Conservation (phyloP, 768 basidiomycete species). For the Suillus variegatus region DNA sequence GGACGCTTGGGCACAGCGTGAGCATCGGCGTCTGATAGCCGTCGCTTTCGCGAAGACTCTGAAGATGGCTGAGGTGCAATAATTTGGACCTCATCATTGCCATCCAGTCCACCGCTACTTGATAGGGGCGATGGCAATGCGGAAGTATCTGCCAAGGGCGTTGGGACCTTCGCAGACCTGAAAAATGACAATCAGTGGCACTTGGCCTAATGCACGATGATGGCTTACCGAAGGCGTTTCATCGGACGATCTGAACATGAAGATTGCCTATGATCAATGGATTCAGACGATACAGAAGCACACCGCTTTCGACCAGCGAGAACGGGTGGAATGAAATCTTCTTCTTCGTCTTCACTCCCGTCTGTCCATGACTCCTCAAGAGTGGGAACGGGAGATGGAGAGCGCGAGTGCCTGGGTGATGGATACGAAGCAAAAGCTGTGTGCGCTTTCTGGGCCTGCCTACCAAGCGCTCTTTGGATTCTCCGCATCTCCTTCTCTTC, state of each 20-base stretch:
- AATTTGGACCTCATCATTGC: neutral
- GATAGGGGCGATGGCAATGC: constrained; percentile 7
- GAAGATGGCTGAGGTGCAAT: neutral
- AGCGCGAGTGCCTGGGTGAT: constrained; percentile 16
- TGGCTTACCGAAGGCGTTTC: constrained; percentile 26
- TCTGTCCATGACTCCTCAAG: constrained; percentile 12
- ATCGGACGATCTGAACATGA: constrained; percentile 6
- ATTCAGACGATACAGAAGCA: neutral
- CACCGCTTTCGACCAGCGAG: constrained; percentile 25
- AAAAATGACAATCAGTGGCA: neutral
- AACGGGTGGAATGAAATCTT: constrained; percentile 11
- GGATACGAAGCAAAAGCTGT: constrained; percentile 13
- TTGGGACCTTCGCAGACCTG: neutral
- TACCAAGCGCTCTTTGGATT: constrained; percentile 3
- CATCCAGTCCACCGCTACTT: constrained; percentile 3
- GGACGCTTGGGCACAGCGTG: constrained; percentile 30
- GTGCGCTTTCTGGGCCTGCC: neutral
- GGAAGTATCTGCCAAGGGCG: neutral
- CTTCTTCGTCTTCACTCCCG: constrained; percentile 19
- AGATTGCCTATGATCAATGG: neutral
- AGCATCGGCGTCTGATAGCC: constrained; percentile 34
- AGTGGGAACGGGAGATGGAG: constrained; percentile 11
- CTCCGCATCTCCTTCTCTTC: constrained; percentile 12
- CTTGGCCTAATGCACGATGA: neutral
- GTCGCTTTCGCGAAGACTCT: constrained; percentile 34